phyloP scores from a whole-genome alignment of 1,284 basidiomycete genomes.

The Cerioporus squamosus region DNA sequence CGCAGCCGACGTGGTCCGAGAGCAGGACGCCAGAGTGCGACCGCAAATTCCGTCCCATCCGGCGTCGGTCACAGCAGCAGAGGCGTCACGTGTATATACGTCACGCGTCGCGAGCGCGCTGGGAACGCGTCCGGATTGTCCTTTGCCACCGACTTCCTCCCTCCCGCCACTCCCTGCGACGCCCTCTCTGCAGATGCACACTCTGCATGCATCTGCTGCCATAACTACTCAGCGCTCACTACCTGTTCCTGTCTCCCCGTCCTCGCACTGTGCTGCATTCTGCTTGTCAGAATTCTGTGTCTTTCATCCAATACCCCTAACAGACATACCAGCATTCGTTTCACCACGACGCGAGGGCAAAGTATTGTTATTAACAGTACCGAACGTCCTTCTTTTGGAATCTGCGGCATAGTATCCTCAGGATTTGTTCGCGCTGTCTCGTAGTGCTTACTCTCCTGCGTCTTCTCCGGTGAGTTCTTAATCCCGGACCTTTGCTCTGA shows the following conservation, averaged over 20 bases:
- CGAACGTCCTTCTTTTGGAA: too few species aligned
- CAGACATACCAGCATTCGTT: too few species aligned
- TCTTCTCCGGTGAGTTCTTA: not conserved
- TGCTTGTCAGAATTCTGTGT: too few species aligned
- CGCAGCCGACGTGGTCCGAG: conserved; percentile 1
- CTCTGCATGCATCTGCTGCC: too few species aligned
- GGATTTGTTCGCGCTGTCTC: not conserved
- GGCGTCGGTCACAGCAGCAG: not conserved
- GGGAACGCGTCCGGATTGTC: conserved; percentile 9
- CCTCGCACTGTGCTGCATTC: too few species aligned
- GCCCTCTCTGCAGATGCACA: not conserved
- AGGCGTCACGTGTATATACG: conserved; percentile 1
- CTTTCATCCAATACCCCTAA: too few species aligned
- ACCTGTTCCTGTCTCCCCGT: too few species aligned
- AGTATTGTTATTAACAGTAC: too few species aligned
- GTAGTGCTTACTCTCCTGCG: not conserved
- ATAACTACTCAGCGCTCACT: too few species aligned
- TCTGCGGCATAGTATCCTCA: too few species aligned
- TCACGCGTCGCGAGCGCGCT: conserved; percentile 22
- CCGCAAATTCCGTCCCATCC: too few species aligned
- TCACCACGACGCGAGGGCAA: too few species aligned
- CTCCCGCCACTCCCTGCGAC: not conserved
- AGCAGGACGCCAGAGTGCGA: not conserved
- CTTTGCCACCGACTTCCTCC: not conserved
- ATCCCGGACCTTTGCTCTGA: not conserved